Evolutionary conservation across 768 basidiomycete genomes (phyloP).

Genomic region (Pleurotus giganteus): DNA sequence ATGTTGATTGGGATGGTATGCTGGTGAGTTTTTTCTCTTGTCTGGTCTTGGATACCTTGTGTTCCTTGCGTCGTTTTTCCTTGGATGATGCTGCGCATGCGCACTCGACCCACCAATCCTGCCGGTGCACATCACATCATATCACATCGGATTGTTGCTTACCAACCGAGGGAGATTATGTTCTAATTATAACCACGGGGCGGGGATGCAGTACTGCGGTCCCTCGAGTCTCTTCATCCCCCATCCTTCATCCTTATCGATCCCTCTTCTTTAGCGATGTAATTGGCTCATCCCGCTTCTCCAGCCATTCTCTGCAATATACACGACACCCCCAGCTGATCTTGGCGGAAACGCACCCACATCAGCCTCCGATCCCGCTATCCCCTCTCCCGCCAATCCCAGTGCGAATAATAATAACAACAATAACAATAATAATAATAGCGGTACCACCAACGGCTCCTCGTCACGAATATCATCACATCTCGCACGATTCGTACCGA

Average conservation of each 20-base stretch:
- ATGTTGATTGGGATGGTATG: slow-evolving; percentile 24
- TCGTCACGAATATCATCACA: neutral
- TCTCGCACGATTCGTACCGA: slow-evolving; percentile 6
- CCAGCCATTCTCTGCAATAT: slow-evolving; percentile 21
- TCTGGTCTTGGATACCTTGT: neutral
- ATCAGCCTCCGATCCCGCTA: neutral
- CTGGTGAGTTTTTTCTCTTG: slow-evolving; percentile 17
- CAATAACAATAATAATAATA: neutral
- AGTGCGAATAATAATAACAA: neutral
- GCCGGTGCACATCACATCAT: no score
- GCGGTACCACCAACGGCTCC: neutral
- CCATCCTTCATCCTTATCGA: neutral
- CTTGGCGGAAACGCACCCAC: neutral
- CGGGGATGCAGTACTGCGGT: neutral
- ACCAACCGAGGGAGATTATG: neutral
- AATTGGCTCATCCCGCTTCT: slow-evolving; percentile 14
- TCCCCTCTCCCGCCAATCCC: neutral
- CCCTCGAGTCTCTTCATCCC: neutral
- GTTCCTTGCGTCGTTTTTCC: neutral
- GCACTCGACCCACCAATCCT: neutral
- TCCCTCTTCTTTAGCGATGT: slow-evolving; percentile 6
- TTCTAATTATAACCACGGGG: neutral
- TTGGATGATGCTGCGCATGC: neutral
- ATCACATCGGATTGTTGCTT: no score
- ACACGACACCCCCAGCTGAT: slow-evolving; percentile 7